Evolutionary conservation across 2,329 filamentous ascomycete genomes (phyloP).

Genomic region (Massarina eburnea): DNA sequence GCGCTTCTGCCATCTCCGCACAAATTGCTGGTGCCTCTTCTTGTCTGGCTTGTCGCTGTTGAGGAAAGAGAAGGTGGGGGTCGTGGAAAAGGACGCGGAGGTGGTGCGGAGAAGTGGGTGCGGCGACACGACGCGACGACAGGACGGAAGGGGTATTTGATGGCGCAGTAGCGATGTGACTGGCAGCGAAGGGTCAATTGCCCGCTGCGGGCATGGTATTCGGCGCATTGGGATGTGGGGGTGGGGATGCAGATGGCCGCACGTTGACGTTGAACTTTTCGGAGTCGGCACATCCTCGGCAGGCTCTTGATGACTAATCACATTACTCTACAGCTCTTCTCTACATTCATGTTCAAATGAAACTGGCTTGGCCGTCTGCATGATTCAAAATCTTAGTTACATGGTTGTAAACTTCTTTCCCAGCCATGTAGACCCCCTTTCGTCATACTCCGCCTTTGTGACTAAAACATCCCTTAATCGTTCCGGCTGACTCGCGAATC

Average conservation of each 20-base stretch:
- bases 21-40: conserved; percentile 39
- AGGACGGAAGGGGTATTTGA: conserved; percentile 17
- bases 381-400: conserved; percentile 7
- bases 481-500: conserved; percentile 69
- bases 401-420: conserved; percentile 66
- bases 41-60: conserved; percentile 34
- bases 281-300: conserved; percentile 17
- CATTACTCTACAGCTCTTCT: no score
- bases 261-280: conserved; percentile 10
- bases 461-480: conserved; percentile 68
- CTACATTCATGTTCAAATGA: no score
- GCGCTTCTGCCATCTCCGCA: conserved; percentile 40
- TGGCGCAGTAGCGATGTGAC: conserved; percentile 18
- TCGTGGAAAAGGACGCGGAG: conserved; percentile 35
- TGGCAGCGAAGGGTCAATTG: conserved; percentile 29
- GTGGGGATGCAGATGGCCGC: conserved; percentile 16
- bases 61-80: conserved; percentile 25
- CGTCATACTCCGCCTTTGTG: conserved; percentile 88
- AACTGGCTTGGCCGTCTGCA: no score
- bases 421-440: conserved; percentile 74
- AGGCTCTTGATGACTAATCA: conserved; percentile 21
- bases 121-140: conserved; percentile 8
- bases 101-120: conserved; percentile 16
- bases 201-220: conserved; percentile 39
- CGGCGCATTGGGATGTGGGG: conserved; percentile 36